Conservation (phyloP, 2,329 filamentous ascomycete genomes). For the Lasiodiplodia sp. region DNA sequence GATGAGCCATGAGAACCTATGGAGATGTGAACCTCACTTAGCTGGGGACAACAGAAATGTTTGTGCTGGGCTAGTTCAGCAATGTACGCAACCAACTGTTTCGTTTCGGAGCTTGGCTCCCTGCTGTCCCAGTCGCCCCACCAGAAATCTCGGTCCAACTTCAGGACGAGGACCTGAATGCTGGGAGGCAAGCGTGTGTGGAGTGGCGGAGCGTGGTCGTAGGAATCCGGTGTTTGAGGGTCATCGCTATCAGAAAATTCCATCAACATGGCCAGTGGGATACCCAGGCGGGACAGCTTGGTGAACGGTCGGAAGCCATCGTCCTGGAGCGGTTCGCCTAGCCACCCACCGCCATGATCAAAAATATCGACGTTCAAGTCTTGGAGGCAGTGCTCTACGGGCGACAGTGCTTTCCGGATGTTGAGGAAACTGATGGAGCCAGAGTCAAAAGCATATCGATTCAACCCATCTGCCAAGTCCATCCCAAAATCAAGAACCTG, state of each 20-base stretch:
- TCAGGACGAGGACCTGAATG: neutral
- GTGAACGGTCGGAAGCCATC: constrained; percentile 1
- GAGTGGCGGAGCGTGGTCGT: neutral
- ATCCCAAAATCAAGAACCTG: neutral
- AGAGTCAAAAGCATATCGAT: constrained; percentile 1
- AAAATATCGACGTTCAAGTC: neutral
- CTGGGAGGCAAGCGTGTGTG: neutral
- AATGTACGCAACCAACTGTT: neutral
- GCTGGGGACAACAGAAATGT: neutral
- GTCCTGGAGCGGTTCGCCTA: neutral
- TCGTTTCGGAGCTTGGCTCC: neutral
- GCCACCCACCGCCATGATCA: neutral
- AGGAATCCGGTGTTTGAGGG: neutral
- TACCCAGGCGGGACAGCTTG: neutral
- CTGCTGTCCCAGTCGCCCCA: neutral
- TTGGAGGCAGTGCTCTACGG: neutral
- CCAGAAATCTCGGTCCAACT: neutral
- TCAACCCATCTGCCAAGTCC: neutral
- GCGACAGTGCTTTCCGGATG: neutral
- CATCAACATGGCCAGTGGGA: neutral
- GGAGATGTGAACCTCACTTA: neutral
- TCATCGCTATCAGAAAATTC: neutral
- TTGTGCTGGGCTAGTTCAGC: neutral
- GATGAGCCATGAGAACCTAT: too few relatives aligned
- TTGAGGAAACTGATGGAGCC: neutral